A percentile compares a stretch with the other conserved stretches of the same genome.
Conservation (phyloP, 2,329 filamentous ascomycete species). For the Zelopaecilomyces penicillatus region DNA sequence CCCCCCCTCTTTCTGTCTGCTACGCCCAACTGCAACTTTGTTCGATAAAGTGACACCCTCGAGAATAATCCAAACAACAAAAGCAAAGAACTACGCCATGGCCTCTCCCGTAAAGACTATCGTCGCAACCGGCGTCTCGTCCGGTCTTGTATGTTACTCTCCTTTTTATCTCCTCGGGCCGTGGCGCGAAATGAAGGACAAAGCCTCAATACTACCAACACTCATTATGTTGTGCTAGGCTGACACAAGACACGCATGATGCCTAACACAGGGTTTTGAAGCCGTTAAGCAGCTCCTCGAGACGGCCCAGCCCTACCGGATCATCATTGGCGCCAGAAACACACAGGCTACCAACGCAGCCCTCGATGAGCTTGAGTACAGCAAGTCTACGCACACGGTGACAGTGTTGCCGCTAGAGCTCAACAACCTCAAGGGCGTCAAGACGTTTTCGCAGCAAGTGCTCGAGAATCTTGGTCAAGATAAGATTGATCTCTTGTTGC, state of each 20-base stretch:
- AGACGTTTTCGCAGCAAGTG: slow-evolving; percentile 36
- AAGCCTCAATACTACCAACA: background rate
- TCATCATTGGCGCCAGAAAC: slow-evolving; percentile 44
- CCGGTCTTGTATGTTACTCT: slow-evolving; percentile 36
- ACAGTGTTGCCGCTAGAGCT: slow-evolving; percentile 42
- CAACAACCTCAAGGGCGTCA: slow-evolving; percentile 34
- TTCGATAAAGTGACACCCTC: too few species aligned
- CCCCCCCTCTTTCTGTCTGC: too few species aligned
- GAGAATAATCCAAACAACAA: too few species aligned
- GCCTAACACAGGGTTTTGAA: slow-evolving; percentile 37
- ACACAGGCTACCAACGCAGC: slow-evolving; percentile 30
- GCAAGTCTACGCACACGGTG: slow-evolving; percentile 30
- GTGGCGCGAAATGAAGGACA: background rate
- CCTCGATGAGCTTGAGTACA: slow-evolving; percentile 33
- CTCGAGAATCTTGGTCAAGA: slow-evolving; percentile 32
- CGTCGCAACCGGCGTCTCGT: slow-evolving; percentile 41
- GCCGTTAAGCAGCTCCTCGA: slow-evolving; percentile 42
- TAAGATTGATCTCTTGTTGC: slow-evolving; percentile 39
- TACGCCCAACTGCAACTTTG: too few species aligned
- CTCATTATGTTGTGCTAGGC: background rate
- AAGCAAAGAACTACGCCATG: slow-evolving; percentile 18
- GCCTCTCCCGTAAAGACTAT: slow-evolving; percentile 36
- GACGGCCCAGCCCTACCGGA: slow-evolving; percentile 35
- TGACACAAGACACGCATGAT: background rate
- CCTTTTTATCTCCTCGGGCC: background rate